Evolutionary conservation across 202 grass and related monocot species (phyloP).

Genomic region (Digitaria exilis): DNA sequence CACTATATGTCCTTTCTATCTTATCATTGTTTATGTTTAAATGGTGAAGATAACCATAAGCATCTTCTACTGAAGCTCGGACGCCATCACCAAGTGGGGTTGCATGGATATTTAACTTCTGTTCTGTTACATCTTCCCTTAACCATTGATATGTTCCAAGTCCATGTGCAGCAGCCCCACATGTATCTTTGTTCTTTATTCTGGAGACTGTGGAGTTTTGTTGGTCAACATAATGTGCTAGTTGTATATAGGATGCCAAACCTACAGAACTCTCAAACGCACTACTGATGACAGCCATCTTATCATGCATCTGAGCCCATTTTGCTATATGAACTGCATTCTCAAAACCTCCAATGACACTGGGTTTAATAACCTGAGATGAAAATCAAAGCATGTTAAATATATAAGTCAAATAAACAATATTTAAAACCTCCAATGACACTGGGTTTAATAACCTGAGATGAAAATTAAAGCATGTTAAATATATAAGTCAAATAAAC

Average conservation of each 20-base stretch:
- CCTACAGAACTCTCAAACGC: constrained; percentile 90
- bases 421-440: constrained; percentile 64
- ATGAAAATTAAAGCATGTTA: constrained; percentile 43
- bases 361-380: constrained; percentile 93
- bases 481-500: constrained; percentile 40
- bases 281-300: constrained; percentile 88
- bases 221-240: constrained; percentile 72
- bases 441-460: constrained; percentile 96
- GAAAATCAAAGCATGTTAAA: constrained; percentile 41
- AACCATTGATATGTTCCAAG: constrained; percentile 98
- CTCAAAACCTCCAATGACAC: constrained; percentile 92
- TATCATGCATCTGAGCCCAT: constrained; percentile 89
- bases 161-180: constrained; percentile 62
- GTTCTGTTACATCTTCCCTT: constrained; percentile 83
- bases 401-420: constrained; percentile 39
- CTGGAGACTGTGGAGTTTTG: constrained; percentile 59
- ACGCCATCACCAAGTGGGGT: constrained; percentile 51
- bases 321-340: constrained; percentile 79
- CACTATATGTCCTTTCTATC: constrained; percentile 55
- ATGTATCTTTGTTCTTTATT: constrained; percentile 60
- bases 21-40: constrained; percentile 56
- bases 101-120: constrained; percentile 55
- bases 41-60: constrained; percentile 59
- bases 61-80: constrained; percentile 71
- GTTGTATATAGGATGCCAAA: constrained; percentile 82